Evolutionary conservation across 495 filamentous ascomycete species (phyloP), one percentile per base, ranked within the genome.

Genomic region (Glonium stellatum): DNA sequence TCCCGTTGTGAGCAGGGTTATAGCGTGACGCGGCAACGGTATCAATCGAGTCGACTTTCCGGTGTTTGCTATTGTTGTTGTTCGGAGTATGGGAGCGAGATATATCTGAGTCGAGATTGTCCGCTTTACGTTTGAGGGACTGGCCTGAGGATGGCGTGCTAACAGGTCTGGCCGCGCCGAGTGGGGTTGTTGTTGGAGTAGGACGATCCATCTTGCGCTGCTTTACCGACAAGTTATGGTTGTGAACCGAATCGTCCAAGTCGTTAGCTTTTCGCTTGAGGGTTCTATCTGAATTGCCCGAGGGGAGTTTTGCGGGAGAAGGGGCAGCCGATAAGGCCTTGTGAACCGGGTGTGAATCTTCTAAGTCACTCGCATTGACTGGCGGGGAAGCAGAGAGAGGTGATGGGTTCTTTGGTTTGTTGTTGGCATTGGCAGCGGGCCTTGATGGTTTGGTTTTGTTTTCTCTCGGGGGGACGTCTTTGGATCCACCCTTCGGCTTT

Each of bases 181-280:
- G 37, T 19, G 64, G 64, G 22, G 64, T 62, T 36, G 58, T 44
- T 15, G 36, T 63, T 12, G 64, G 60, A 0, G 60, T 63, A 5
- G 60, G 22, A 25, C 60, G 60, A 19, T 63, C 64, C 15, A 57
- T 21, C 21, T 51, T 59, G 57, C 66, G 64, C 34, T 67, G 64
- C 39, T 67, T 59, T 39, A 55, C 51, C 6, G 62, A 39, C 21
- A 63, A 46, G 35, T 53, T 62, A 50, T 68, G 66, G 46, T 60
- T 66, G 54, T 62, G 61, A 35, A 58, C 55, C 50, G 60, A 55
- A 39, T 56, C 51, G 35, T 69, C 61, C 4, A 65, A 19, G 48
- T 69, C 68, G 44, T 66, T 67, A 15, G 67, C 69, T 51, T 71
- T 70, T 57, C 71, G 69, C 59, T 73, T 71, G 21, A 65, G 62